phyloP scores from a whole-genome alignment of 495 filamentous ascomycete genomes.

The Hyaloscypha finlandica region DNA sequence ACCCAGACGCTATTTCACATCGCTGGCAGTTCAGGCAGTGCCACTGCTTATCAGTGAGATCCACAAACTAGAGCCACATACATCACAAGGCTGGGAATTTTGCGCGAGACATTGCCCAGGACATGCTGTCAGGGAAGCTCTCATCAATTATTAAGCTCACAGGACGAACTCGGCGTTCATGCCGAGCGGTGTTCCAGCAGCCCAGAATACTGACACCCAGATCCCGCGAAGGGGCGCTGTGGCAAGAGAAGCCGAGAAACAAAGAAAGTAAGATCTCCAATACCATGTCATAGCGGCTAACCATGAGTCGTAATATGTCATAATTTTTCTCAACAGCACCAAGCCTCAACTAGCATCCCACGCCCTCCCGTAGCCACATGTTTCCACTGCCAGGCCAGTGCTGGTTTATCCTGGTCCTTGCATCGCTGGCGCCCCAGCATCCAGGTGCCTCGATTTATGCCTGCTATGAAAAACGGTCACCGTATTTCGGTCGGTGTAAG shows the following conservation, averaged over 20 bases:
- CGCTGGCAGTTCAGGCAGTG: background rate
- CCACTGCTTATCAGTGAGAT: constrained; percentile 9
- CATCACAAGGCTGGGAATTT: constrained; percentile 12
- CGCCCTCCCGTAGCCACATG: background rate
- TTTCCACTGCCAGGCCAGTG: background rate
- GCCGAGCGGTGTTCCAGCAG: background rate
- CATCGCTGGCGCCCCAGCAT: background rate
- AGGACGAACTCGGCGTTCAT: background rate
- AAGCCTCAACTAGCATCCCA: background rate
- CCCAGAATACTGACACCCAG: background rate
- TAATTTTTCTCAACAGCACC: background rate
- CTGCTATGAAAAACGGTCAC: constrained; percentile 5
- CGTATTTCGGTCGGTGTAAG: constrained; percentile 10
- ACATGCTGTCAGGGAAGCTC: background rate
- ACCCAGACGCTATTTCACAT: background rate
- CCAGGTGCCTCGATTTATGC: constrained; percentile 3
- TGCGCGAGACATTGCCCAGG: constrained; percentile 16
- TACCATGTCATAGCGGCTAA: background rate
- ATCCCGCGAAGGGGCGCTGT: background rate
- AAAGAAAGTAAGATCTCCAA: background rate
- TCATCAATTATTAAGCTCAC: constrained; percentile 18
- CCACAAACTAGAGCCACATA: constrained; percentile 12
- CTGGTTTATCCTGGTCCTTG: background rate
- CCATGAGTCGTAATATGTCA: background rate
- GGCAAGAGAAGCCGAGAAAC: background rate